Percentiles rank a stretch among this genome's conserved stretches.
Conservation (phyloP, 306 rosid species). For the Heteromeles arbutifolia region DNA sequence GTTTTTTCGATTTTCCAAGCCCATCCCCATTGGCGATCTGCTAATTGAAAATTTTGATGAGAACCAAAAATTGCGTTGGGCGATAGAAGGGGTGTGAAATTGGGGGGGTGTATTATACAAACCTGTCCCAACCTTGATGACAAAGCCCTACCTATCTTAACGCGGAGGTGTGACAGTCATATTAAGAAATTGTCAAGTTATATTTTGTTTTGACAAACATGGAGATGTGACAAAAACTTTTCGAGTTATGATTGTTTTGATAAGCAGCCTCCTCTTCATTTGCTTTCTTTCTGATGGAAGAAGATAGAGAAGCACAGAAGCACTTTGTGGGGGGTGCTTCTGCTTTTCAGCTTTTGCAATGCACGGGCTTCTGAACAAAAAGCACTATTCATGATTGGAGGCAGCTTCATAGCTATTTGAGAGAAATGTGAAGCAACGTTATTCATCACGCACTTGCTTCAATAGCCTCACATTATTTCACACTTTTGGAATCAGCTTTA, state of each 20-base stretch:
- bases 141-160: too few relatives aligned
- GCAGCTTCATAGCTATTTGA: slow-evolving; percentile 9
- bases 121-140: too few relatives aligned
- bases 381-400: not conserved
- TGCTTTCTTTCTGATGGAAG: not conserved
- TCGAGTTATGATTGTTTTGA: too few relatives aligned
- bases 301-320: not conserved
- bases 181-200: too few relatives aligned
- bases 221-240: too few relatives aligned
- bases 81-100: too few relatives aligned
- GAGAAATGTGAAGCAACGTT: slow-evolving; percentile 3
- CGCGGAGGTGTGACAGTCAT: too few relatives aligned
- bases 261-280: not conserved
- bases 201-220: too few relatives aligned
- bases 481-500: not conserved
- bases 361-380: slow-evolving; percentile 20
- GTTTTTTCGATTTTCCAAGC: too few relatives aligned
- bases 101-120: not conserved
- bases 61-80: too few relatives aligned
- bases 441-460: not conserved
- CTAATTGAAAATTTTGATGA: too few relatives aligned
- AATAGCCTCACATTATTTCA: not conserved
- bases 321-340: not conserved
- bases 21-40: too few relatives aligned
- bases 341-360: slow-evolving; percentile 24